These are phyloP conservation scores for Rhynchospora tenuis DNA, from an alignment of 176 grass and related monocot species.

Conservation along the genomic window DNA sequence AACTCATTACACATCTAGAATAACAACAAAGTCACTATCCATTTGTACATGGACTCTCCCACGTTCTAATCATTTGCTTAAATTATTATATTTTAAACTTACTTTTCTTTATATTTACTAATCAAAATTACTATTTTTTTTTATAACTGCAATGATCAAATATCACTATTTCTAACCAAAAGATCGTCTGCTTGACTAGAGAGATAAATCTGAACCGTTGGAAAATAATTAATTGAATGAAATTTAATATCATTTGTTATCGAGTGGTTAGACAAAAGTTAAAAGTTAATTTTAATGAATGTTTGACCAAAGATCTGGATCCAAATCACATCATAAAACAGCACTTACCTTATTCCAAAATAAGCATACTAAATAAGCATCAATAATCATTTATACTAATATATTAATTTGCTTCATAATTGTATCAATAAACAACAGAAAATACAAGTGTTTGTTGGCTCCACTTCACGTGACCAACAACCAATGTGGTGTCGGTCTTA, in stretches of 20 bases:
- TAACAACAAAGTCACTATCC: no score
- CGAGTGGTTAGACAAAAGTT: background rate
- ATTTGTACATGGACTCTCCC: no score
- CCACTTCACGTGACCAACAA: conserved; percentile 14
- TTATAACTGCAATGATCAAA: no score
- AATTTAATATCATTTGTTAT: background rate
- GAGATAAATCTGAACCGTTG: background rate
- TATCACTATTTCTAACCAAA: no score
- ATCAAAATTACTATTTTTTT: no score
- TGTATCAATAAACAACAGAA: conserved; percentile 16
- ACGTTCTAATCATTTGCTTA: no score
- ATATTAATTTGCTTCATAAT: background rate
- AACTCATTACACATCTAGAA: no score
- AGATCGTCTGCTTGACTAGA: no score
- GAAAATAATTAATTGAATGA: background rate
- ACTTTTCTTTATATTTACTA: no score
- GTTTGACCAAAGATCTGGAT: conserved; percentile 20
- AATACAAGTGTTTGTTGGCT: conserved; percentile 12
- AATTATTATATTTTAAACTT: no score
- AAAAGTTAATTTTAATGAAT: background rate
- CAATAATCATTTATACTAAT: background rate
- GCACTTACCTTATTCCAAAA: background rate
- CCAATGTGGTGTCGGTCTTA: conserved; percentile 12
- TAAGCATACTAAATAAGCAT: background rate
- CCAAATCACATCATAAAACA: conserved; percentile 19